Evolutionary conservation across 78 protist species (phyloP), one percentile per base, ranked within the genome.

Genomic region (Pigoraptor vietnamica): DNA sequence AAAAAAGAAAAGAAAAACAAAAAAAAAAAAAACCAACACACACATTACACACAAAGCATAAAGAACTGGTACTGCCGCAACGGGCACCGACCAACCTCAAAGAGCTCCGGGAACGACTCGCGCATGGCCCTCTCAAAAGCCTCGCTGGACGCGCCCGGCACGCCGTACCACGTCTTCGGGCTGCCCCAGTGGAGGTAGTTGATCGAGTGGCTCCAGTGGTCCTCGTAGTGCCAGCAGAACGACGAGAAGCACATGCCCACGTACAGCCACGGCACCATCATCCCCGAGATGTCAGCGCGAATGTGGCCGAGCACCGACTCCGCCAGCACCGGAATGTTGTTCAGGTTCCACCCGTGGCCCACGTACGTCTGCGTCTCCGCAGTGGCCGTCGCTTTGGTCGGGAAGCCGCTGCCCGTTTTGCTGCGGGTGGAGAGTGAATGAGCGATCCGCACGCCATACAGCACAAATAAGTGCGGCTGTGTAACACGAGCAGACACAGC

Each of bases 141-240:
- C 0, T 56, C 83, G 6, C 82, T 87, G 2, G 29, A 40, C 32
- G 24, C 0, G 6, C 48, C 88, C 23, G 95, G 91, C 0, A 91
- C 36, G 36, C 92, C 94, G 39, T 92, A 95, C 97, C 99, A 97
- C 24, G 96, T 96, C 94, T 97, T 97, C 39, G 96, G 91, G 19
- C 90, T 95, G 39, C 99, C 99, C 33, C 10, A 89, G 81, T 97
- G 98, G 29, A 91, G 87, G 94, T 96, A 97, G 87, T 96, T 97
- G 86, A 96, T 93, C 6, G 95, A 90, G 87, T 93, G 96, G 82
- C 96, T 88, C n/a, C 91, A 93, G 84, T 95, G 94, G 89, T 97
- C 99, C 87, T 97, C 99, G 81, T 81, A 92, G 93, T 97, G 99
- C 99, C 98, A 97, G 91, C 98, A 96, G 83, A 98, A 97, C 35